These are phyloP conservation scores for Brassica hybrid DNA, from an alignment of 441 rosid species.

Conservation along the genomic window DNA sequence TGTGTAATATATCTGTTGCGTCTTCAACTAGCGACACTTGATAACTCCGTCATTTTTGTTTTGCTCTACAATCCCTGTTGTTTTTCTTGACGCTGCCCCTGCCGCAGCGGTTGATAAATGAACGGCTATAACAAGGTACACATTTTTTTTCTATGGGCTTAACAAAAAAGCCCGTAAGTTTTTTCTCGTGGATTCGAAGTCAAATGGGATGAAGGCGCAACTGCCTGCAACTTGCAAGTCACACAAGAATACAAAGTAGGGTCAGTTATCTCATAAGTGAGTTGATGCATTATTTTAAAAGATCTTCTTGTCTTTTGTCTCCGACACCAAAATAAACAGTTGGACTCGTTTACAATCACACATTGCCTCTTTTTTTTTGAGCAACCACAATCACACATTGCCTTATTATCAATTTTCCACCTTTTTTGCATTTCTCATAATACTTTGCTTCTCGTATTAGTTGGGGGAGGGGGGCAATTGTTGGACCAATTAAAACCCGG, in stretches of 20 bases:
- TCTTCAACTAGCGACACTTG: background rate
- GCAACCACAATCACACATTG: conserved; percentile 27
- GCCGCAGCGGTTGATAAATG: background rate
- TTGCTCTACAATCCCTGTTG: background rate
- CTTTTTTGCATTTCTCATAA: background rate
- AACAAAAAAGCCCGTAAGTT: background rate
- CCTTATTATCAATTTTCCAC: conserved; percentile 5
- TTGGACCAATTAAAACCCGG: too few relatives aligned
- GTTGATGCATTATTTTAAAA: conserved; percentile 17
- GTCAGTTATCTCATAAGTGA: conserved; percentile 12
- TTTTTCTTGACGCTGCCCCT: background rate
- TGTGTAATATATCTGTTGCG: background rate
- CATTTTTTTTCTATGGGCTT: background rate
- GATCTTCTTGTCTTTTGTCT: conserved; percentile 27
- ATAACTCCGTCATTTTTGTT: background rate
- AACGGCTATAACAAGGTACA: background rate
- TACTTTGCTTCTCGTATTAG: background rate
- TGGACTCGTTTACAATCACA: conserved; percentile 30
- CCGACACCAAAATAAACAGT: conserved; percentile 15
- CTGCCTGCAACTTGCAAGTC: conserved; percentile 15
- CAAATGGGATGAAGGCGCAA: background rate
- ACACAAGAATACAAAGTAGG: conserved; percentile 20
- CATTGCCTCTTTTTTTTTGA: conserved; percentile 20
- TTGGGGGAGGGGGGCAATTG: too few relatives aligned
- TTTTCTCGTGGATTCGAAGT: background rate